These are phyloP conservation scores for Cyberlindnera xishuangbannaensis DNA, from an alignment of 805 yeast genomes.

Conservation along the genomic window DNA sequence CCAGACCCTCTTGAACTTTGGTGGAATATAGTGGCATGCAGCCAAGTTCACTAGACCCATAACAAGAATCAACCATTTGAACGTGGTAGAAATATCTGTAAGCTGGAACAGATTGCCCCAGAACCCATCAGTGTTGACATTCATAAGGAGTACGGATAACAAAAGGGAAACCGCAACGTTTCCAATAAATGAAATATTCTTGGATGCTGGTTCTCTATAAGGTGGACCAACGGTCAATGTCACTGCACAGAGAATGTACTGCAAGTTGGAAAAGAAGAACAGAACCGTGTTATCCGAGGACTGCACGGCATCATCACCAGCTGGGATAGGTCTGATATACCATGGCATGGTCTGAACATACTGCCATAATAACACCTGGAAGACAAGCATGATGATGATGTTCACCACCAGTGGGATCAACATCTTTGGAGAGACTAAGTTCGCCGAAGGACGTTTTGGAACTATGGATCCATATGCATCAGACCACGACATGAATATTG, in stretches of 20 bases:
- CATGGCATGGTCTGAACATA: slow-evolving; percentile 54
- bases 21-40: slow-evolving; percentile 30
- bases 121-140: slow-evolving; percentile 42
- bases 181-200: slow-evolving; percentile 64
- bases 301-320: slow-evolving; percentile 73
- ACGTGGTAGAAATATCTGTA: slow-evolving; percentile 47
- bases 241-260: slow-evolving; percentile 79
- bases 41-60: slow-evolving; percentile 45
- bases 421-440: slow-evolving; percentile 83
- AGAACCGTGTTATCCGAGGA: slow-evolving; percentile 87
- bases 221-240: slow-evolving; percentile 93
- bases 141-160: slow-evolving; percentile 51
- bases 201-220: slow-evolving; percentile 67
- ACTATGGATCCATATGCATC: slow-evolving; percentile 59
- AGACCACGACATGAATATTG: slow-evolving; percentile 97
- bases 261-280: slow-evolving; percentile 78
- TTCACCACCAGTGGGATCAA: slow-evolving; percentile 78
- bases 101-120: slow-evolving; percentile 72
- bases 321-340: slow-evolving; percentile 79
- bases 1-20: slow-evolving; percentile 26
- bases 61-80: slow-evolving; percentile 46
- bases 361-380: slow-evolving; percentile 69
- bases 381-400: slow-evolving; percentile 53
- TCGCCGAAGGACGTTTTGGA: slow-evolving; percentile 85
- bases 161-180: slow-evolving; percentile 48